phyloP scores from a whole-genome alignment of 768 basidiomycete genomes.

The Serpula lacrymans region DNA sequence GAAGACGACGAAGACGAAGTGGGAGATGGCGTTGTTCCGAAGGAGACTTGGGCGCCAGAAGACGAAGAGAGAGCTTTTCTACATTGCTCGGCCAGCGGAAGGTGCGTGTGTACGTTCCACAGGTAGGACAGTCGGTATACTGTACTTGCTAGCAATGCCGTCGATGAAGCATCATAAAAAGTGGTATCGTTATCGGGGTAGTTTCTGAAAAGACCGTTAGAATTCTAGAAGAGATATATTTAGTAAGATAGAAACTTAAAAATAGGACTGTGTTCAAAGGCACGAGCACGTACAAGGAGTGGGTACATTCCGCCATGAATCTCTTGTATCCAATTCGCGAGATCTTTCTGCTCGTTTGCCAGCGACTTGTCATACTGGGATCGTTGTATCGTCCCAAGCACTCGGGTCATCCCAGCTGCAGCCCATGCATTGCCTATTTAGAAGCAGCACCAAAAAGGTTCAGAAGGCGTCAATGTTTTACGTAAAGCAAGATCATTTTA shows the following conservation, averaged over 20 bases:
- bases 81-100: conserved; percentile 57
- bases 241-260: too few relatives aligned
- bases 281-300: conserved; percentile 43
- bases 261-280: background rate
- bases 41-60: conserved; percentile 13
- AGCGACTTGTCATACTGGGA: conserved; percentile 53
- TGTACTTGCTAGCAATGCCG: conserved; percentile 70
- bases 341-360: conserved; percentile 49
- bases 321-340: conserved; percentile 64
- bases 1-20: background rate
- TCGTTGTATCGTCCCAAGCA: conserved; percentile 67
- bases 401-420: conserved; percentile 82
- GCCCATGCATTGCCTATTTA: conserved; percentile 82
- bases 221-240: conserved; percentile 1
- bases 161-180: conserved; percentile 73
- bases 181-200: conserved; percentile 58
- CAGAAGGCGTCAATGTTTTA: background rate
- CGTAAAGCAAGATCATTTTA: conserved; percentile 21
- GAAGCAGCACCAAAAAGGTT: background rate
- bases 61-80: conserved; percentile 37
- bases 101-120: conserved; percentile 41
- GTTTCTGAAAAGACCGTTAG: conserved; percentile 51
- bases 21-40: conserved; percentile 5
- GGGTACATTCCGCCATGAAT: conserved; percentile 72
- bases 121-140: conserved; percentile 71